phyloP scores from a whole-genome alignment of 306 rosid species.

The Cicer bijugum region DNA sequence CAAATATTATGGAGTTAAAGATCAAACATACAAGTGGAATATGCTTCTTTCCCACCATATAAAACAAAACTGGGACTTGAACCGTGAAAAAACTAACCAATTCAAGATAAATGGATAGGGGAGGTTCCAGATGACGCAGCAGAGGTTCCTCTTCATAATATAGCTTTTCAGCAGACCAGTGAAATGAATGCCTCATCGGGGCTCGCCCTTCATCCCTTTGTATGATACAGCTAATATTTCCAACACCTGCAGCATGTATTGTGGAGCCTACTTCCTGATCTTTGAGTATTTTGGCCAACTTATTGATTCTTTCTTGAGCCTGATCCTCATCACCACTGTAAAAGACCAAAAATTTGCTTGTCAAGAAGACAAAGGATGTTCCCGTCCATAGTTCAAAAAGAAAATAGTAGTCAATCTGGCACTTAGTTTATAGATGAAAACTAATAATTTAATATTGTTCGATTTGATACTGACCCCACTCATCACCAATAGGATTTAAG shows the following conservation, averaged over 20 bases:
- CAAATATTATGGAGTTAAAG: conserved; percentile 43
- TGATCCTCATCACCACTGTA: conserved; percentile 98
- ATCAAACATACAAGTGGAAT: conserved; percentile 37
- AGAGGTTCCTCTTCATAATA: conserved; percentile 87
- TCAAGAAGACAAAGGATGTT: conserved; percentile 44
- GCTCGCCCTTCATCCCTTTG: conserved; percentile 99
- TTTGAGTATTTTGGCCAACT: conserved; percentile 87
- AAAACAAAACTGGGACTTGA: conserved; percentile 37
- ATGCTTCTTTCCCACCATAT: conserved; percentile 34
- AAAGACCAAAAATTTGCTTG: conserved; percentile 47
- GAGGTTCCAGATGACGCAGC: conserved; percentile 97
- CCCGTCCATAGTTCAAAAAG: conserved; percentile 24
- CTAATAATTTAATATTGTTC: too few relatives aligned
- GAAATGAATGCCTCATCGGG: conserved; percentile 99
- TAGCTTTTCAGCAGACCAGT: conserved; percentile 82
- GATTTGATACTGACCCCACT: too few relatives aligned
- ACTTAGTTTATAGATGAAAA: too few relatives aligned
- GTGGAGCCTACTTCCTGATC: conserved; percentile 79
- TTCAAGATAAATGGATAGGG: conserved; percentile 96
- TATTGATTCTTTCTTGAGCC: conserved; percentile 93
- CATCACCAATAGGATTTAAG: too few relatives aligned
- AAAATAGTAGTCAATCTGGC: too few relatives aligned
- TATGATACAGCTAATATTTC: conserved; percentile 89
- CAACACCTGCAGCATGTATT: conserved; percentile 76
- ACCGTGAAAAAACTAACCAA: conserved; percentile 66